Conservation (phyloP, 2,329 filamentous ascomycete species). For the Fulvia fulva region DNA sequence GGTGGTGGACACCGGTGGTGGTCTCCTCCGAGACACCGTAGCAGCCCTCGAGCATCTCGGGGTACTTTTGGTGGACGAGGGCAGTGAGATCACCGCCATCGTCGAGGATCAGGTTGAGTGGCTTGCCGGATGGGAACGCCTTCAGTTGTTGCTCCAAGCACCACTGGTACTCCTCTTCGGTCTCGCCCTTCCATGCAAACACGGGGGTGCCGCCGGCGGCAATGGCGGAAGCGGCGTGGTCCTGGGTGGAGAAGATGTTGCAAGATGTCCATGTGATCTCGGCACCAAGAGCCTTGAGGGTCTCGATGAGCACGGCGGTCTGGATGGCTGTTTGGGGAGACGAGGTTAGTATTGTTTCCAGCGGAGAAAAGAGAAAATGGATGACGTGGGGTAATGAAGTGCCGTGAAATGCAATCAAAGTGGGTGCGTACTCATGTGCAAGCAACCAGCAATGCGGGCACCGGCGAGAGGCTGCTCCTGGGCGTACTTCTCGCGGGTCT, state of each 20-base stretch:
- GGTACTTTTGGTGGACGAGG: constrained; percentile 97
- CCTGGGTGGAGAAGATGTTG: constrained; percentile 99
- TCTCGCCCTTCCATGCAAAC: constrained; percentile 83
- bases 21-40: constrained; percentile 99
- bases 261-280: constrained; percentile 99
- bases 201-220: constrained; percentile 89
- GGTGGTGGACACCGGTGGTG: constrained; percentile 98
- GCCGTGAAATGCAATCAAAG: too few species aligned
- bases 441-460: constrained; percentile 92
- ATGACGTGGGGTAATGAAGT: not conserved
- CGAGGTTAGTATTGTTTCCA: constrained; percentile 11
- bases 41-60: constrained; percentile 96
- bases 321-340: constrained; percentile 66
- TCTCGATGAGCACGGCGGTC: constrained; percentile 99
- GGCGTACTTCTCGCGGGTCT: constrained; percentile 87
- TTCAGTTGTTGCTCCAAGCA: constrained; percentile 97
- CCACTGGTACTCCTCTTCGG: constrained; percentile 99
- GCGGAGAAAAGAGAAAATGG: too few species aligned
- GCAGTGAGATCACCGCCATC: constrained; percentile 96
- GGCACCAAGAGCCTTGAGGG: constrained; percentile 85
- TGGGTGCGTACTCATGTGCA: constrained; percentile 80
- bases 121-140: constrained; percentile 94
- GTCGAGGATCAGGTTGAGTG: constrained; percentile 97
- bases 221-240: constrained; percentile 96
- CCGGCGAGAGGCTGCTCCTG: constrained; percentile 88